Base-by-base conservation (phyloP, 2,329 filamentous ascomycete species). In the Sarocladium kiliense region DNA sequence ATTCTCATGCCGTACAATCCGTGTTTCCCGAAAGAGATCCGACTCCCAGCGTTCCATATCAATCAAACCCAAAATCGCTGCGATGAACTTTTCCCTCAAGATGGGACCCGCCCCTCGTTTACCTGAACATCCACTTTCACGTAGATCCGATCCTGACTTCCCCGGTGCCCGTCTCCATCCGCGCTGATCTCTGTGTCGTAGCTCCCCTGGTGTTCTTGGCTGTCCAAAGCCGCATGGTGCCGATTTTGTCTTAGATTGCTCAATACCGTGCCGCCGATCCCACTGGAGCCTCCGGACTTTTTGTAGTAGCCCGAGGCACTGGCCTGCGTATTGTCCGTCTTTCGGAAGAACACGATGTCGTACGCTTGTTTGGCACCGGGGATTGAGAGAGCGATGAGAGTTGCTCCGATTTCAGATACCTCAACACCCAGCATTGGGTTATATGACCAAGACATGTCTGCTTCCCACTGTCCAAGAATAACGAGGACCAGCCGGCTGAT, bases 401-500 rank as follows among this genome's bases (percentile, higher is more conserved):
- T 80, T 1, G 71, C 70, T 3, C 76, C 77, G 19, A 80, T 75
- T 39, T 80, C 77, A 1, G 77, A 71, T 2, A 74, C 74, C 62
- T 80, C 77, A 3, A 79, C 71, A 2, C 66, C 74, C 3, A 80
- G 64, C 67, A 79, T 72, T 1, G 77, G 74, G 54, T 77, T 73
- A 60, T 80, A 80, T 23, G 69, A 67, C 77, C 78, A 80, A 16
- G 76, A 78, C 64, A 68, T 68, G 60, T 80, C 77, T 2, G 66
- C 55, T 26, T 74, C 66, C 74, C 72, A 75, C 54, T 79, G 75
- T 0, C 77, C 76, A 23, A 66, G 60, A 39, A 77, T 73, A 1
- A 79, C 76, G 16, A 80, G 69, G 26, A 73, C 70, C 21, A 79
- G 64, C 3, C 77, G 74, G 14, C 74, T 63, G 16, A 74, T 67